Evolutionary conservation across 2,329 filamentous ascomycete species (phyloP).

Genomic region (Celoporthe dispersa): DNA sequence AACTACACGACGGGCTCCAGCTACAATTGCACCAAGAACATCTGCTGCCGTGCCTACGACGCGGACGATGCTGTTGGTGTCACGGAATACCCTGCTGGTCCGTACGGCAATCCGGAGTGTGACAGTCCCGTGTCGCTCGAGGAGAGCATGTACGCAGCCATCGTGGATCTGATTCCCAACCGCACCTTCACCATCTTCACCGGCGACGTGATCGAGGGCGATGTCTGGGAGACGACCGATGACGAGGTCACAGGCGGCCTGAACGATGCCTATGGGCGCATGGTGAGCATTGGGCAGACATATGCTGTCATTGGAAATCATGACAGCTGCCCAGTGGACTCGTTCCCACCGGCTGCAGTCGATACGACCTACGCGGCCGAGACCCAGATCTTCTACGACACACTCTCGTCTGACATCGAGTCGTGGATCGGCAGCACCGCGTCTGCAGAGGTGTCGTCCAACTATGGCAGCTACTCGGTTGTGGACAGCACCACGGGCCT

Average conservation of each 20-base stretch:
- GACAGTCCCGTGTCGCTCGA: slow-evolving; percentile 56
- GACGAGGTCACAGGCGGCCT: slow-evolving; percentile 41
- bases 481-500: slow-evolving; percentile 48
- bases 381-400: slow-evolving; percentile 58
- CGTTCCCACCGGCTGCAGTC: slow-evolving; percentile 49
- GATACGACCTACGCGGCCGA: slow-evolving; percentile 38
- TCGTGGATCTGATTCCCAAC: slow-evolving; percentile 50
- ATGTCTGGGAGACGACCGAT: slow-evolving; percentile 50
- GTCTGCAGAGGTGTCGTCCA: slow-evolving; percentile 40
- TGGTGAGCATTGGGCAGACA: slow-evolving; percentile 43
- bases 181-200: slow-evolving; percentile 62
- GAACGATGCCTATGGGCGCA: slow-evolving; percentile 50
- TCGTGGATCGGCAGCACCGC: slow-evolving; percentile 48
- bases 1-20: slow-evolving; percentile 58
- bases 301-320: slow-evolving; percentile 63
- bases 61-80: slow-evolving; percentile 51
- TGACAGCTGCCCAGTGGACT: slow-evolving; percentile 57
- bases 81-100: slow-evolving; percentile 54
- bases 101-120: slow-evolving; percentile 57
- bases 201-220: slow-evolving; percentile 61
- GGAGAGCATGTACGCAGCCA: slow-evolving; percentile 58
- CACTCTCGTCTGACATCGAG: slow-evolving; percentile 51
- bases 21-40: slow-evolving; percentile 60
- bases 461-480: slow-evolving; percentile 56
- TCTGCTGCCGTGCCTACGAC: slow-evolving; percentile 61